Base-by-base conservation (phyloP, 2,329 filamentous ascomycete genomes). In the Intubia oerlemansii region DNA sequence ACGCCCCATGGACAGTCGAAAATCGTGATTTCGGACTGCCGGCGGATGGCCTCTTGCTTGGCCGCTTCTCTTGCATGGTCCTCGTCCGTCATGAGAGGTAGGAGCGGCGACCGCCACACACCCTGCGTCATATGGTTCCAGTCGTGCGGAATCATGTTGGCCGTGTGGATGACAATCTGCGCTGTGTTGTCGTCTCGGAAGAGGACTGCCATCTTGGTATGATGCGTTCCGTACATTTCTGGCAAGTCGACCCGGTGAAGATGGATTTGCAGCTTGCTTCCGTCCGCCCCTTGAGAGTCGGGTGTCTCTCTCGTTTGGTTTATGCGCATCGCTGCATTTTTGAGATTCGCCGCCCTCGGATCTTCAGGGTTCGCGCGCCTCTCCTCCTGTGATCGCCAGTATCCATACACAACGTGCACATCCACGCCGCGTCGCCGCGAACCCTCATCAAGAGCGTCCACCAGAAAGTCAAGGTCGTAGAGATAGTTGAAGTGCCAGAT, bases 61-160 rank as follows among this genome's bases (percentile, higher is more conserved):
- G n/a, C n/a, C n/a, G n/a, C n/a, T n/a, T n/a, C n/a, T n/a, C n/a
- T n/a, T n/a, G n/a, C n/a, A n/a, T n/a, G n/a, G n/a, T n/a, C n/a
- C n/a, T n/a, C n/a, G n/a, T n/a, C n/a, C n/a, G n/a, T n/a, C n/a
- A n/a, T n/a, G n/a, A n/a, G n/a, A n/a, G 76, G 70, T 1, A 91
- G 62, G 2, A 65, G 44, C 1, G 79, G 79, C 0, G 79, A 85
- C 28, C 53, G 57, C 82, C 82, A 92, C 5, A 78, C 64, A 2
- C 68, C 80, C 45, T 92, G 81, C 1, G 72, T 77, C 76, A 91
- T 78, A 39, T 88, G 88, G 2, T 58, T 63, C 82, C 82, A 92
- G 46, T 92, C 82, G 31, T 72, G 69, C 4, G 60, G 44, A n/a
- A 91, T 85, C 74, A 91, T 81, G 40, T 92, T 92, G 12, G 82